Evolutionary conservation across 768 basidiomycete genomes (phyloP), one percentile per base, ranked within the genome.

Genomic region (Mycena vitilis): DNA sequence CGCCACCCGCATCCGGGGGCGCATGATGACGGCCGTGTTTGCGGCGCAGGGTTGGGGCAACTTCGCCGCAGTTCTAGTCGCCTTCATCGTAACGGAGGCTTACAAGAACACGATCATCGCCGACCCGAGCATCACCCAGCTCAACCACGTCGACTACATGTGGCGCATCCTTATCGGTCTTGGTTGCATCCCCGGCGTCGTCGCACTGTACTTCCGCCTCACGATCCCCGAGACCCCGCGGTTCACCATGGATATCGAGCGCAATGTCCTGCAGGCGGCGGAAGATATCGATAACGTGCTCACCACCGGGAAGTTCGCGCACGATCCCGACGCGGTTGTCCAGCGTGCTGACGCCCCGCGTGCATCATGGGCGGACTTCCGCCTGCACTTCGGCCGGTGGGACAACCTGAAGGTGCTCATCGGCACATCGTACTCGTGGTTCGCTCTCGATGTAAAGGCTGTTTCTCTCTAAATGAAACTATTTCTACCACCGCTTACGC

Each of bases 211-310:
- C 83, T 95, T 94, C 91, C 93, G 95, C 76, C 86, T 95, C 34
- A 95, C 95, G 23, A 95, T 96, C 74, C 93, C 95, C 6, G 94
- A 96, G 78, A 95, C 94, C 0, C 95, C 95, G 34, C 93, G 95
- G 70, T 87, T 86, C 77, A 96, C 95, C 67, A 95, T 96, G 91
- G 95, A 96, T 83, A 87, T 96, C 23, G 47, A 48, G 47, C 47
- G 47, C 9, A 48, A 48, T 16, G n/a, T 48, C 1, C 8, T 48
- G 12, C 47, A 48, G 47, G 47, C 47, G 8, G n/a, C 47, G n/a
- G 47, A 48, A 11, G 47, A 48, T 23, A 48, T 48, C 13, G 9
- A 48, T 23, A 13, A 22, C 2, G n/a, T 48, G 8, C 9, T 48
- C 9, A 48, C 22, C n/a, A 48, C 47, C n/a, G 47, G 22, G 10